These are phyloP conservation scores for Carex pumila DNA, from an alignment of 176 grass and related monocot species.

Conservation along the genomic window DNA sequence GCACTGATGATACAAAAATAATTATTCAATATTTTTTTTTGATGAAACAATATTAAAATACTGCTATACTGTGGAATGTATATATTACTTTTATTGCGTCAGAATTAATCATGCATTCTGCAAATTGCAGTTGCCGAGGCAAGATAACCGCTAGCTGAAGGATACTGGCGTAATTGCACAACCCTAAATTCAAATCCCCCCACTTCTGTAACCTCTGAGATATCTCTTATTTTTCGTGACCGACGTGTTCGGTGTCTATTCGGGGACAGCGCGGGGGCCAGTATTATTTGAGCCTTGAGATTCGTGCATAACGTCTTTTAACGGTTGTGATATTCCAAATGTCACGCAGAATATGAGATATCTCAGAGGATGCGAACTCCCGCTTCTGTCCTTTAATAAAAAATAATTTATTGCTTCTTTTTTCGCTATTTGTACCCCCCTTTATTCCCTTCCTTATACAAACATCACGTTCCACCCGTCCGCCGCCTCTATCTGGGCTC, in stretches of 20 bases:
- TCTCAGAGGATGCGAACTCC: not conserved
- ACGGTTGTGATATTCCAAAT: no score
- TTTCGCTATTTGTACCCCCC: not conserved
- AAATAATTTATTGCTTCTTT: not conserved
- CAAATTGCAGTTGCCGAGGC: not conserved
- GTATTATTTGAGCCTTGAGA: no score
- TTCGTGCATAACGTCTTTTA: no score
- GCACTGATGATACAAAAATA: no score
- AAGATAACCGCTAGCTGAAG: not conserved
- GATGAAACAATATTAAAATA: no score
- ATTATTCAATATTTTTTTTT: no score
- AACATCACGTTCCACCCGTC: not conserved
- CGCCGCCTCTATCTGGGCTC: not conserved
- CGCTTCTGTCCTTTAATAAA: not conserved
- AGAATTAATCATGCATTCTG: not conserved
- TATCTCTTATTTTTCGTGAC: no score
- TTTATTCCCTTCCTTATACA: not conserved
- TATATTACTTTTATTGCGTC: no score
- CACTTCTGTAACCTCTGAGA: not conserved
- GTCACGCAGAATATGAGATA: no score
- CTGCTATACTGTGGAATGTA: no score
- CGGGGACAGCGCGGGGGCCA: no score
- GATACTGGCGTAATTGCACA: not conserved
- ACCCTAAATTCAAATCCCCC: constrained; percentile 2
- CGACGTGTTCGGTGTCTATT: no score